A percentile compares a stretch with the other conserved stretches of the same genome.
phyloP scores from a whole-genome alignment of 1,284 basidiomycete species.

The Polyporus tsugae region DNA sequence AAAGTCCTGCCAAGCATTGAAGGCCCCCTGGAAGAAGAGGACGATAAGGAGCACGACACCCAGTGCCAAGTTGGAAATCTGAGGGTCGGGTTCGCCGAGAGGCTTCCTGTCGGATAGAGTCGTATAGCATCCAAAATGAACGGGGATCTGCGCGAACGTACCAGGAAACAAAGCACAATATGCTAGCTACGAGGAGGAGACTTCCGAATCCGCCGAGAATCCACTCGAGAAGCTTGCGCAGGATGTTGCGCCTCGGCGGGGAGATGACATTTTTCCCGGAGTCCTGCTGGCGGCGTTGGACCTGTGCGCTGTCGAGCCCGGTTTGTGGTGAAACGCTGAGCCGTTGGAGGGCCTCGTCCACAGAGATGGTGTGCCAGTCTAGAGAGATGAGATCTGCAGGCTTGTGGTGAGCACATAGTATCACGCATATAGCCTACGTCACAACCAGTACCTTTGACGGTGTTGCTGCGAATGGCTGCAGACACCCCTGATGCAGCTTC shows the following conservation, averaged over 20 bases:
- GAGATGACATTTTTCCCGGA: constrained; percentile 56
- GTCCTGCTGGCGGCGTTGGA: constrained; percentile 52
- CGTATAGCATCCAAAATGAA: constrained; percentile 22
- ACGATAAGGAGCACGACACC: constrained; percentile 59
- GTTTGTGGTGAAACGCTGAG: constrained; percentile 49
- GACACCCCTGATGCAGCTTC: constrained; percentile 8
- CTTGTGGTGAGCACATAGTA: background rate
- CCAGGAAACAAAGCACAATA: constrained; percentile 58
- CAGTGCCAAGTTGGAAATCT: constrained; percentile 53
- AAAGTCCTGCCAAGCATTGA: constrained; percentile 63
- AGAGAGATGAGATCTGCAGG: constrained; percentile 49
- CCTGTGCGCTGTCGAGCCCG: constrained; percentile 53
- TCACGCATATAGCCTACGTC: background rate
- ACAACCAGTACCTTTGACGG: constrained; percentile 35
- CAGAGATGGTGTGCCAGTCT: constrained; percentile 57
- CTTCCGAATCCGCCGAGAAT: constrained; percentile 63
- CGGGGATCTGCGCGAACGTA: constrained; percentile 31
- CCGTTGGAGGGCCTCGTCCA: constrained; percentile 50
- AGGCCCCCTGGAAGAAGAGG: constrained; percentile 55
- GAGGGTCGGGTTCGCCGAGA: constrained; percentile 53
- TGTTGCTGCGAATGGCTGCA: constrained; percentile 5
- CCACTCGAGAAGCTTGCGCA: constrained; percentile 55
- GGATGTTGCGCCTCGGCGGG: constrained; percentile 51
- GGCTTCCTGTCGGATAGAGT: constrained; percentile 50
- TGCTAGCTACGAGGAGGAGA: constrained; percentile 58